Conservation (phyloP, 495 filamentous ascomycete species). For the Daldinia vernicosa region DNA sequence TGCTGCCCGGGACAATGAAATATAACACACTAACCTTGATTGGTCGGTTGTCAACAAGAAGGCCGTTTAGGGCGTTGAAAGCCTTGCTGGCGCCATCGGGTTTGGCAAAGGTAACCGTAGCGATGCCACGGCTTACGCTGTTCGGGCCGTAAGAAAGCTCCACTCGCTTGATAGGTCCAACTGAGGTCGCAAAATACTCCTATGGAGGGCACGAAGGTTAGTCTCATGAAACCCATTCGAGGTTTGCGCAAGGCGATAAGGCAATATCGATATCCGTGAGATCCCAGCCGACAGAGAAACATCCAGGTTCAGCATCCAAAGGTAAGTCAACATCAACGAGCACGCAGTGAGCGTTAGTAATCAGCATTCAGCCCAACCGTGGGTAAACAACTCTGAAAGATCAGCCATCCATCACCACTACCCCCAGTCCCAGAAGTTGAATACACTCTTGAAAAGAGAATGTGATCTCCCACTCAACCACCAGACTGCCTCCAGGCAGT, state of each 20-base stretch:
- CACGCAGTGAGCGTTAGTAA: constrained; percentile 70
- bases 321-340: constrained; percentile 71
- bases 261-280: constrained; percentile 40
- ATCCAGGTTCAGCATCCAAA: constrained; percentile 30
- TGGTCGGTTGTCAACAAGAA: constrained; percentile 85
- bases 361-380: constrained; percentile 20
- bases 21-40: constrained; percentile 73
- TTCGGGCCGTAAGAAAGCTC: constrained; percentile 91
- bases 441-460: neutral
- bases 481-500: neutral
- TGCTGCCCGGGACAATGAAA: neutral
- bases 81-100: constrained; percentile 82
- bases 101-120: constrained; percentile 73
- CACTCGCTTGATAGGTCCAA: constrained; percentile 88
- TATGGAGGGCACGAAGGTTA: constrained; percentile 63
- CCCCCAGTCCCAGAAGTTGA: constrained; percentile 4
- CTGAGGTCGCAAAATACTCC: constrained; percentile 92
- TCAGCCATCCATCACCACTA: constrained; percentile 6
- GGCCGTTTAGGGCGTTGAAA: constrained; percentile 79
- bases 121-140: constrained; percentile 88
- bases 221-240: constrained; percentile 43
- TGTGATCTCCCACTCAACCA: constrained; percentile 4
- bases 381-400: constrained; percentile 7
- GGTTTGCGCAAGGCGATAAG: constrained; percentile 27
- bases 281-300: constrained; percentile 26